Percentiles rank a stretch among this genome's conserved stretches.
These are phyloP conservation scores for Melanomma pulvis-pyrius DNA, from an alignment of 495 filamentous ascomycete species.

Conservation along the genomic window DNA sequence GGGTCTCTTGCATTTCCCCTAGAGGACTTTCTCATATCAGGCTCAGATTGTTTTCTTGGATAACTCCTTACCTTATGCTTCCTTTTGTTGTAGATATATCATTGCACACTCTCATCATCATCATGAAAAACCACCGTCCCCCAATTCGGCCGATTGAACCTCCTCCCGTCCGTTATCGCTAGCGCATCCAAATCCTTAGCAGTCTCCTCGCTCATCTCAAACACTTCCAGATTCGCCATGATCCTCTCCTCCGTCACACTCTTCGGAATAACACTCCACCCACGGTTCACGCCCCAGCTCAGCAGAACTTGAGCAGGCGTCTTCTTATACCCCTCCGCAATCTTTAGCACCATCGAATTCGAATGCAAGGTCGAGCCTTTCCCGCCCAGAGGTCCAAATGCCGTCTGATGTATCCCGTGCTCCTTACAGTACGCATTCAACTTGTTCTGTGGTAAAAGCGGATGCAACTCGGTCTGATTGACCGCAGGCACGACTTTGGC, in stretches of 20 bases:
- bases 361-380: constrained; percentile 16
- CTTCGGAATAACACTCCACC: constrained; percentile 45
- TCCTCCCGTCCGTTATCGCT: constrained; percentile 17
- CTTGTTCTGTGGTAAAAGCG: constrained; percentile 20
- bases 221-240: constrained; percentile 37
- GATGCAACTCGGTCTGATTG: constrained; percentile 26
- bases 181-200: constrained; percentile 12
- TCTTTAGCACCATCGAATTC: constrained; percentile 32
- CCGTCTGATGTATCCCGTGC: constrained; percentile 15
- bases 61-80: too few relatives aligned
- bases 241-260: constrained; percentile 35
- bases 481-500: constrained; percentile 15
- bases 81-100: too few relatives aligned
- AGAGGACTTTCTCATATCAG: too few relatives aligned
- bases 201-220: constrained; percentile 11
- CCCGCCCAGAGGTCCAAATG: constrained; percentile 21
- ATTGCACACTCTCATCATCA: constrained; percentile 24
- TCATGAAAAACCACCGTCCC: constrained; percentile 17
- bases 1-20: too few relatives aligned
- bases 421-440: constrained; percentile 13
- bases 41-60: too few relatives aligned
- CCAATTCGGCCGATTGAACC: constrained; percentile 28
- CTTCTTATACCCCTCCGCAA: constrained; percentile 39
- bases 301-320: constrained; percentile 42
- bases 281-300: constrained; percentile 41